Evolutionary conservation across 2,329 filamentous ascomycete genomes (phyloP), one percentile per base, ranked within the genome.

Genomic region (Phialophora tarda): DNA sequence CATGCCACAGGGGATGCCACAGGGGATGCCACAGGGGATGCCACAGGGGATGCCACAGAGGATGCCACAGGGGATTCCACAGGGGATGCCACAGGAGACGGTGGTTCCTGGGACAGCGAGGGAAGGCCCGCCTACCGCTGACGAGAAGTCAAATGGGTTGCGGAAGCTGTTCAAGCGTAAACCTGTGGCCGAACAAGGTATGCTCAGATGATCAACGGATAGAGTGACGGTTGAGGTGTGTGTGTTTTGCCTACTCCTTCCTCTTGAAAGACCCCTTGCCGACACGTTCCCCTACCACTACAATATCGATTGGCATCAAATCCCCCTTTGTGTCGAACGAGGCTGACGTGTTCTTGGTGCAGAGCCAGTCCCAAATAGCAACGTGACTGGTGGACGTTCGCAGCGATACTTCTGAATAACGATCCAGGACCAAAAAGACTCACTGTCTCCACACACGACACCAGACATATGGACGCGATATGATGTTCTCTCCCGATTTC

Each of bases 151-250:
- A 2, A 59, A 56, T n/a, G 58, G 58, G 6, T 14, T 69, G 21
- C 44, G 60, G 12, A 70, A 70, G 56, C 55, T 71, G 10, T 71
- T 71, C 65, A 71, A 71, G 63, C 54, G 69, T 38, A 71, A 71
- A 60, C 69, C 69, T 44, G 69, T 71, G 60, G 59, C 61, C 6
- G 64, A 64, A 58, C 64, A 62, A 65, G 65, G 64, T 70, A 68
- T 59, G 68, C 57, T 55, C 47, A 65, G 66, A 55, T 66, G 38
- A 62, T 34, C 32, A 48, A 34, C 59, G 56, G 30, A 10, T 12
- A 32, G 56, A 44, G 47, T 41, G 47, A 23, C 21, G 44, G 11
- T 7, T 57, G 28, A 59, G 48, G 64, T 62, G 56, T 50, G 56
- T 64, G 38, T 30, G n/a, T 32, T 21, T 7, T 28, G 28, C 38